These are phyloP conservation scores for Lentinula raphanica DNA, from an alignment of 768 basidiomycete genomes.

Conservation along the genomic window DNA sequence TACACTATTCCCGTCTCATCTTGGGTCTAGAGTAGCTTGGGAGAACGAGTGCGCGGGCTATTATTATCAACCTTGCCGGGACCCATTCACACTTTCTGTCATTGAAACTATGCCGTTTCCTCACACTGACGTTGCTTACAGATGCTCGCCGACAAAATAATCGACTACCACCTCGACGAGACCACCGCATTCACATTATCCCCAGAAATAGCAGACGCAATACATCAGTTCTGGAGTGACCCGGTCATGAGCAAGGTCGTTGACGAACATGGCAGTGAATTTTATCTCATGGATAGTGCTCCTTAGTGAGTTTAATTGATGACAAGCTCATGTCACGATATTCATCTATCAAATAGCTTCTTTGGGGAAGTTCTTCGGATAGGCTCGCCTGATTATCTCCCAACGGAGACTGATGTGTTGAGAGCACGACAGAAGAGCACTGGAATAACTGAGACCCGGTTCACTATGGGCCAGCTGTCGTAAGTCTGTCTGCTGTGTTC, in stretches of 20 bases:
- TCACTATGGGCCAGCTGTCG: constrained; percentile 63
- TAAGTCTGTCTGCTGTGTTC: constrained; percentile 23
- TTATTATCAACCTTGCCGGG: background rate
- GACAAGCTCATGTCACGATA: background rate
- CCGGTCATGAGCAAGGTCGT: constrained; percentile 40
- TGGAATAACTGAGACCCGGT: constrained; percentile 86
- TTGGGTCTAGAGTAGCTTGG: no score
- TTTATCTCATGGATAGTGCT: constrained; percentile 95
- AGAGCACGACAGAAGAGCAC: constrained; percentile 86
- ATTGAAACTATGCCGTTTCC: background rate
- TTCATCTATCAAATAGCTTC: constrained; percentile 47
- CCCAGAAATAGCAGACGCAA: constrained; percentile 44
- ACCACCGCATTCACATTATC: constrained; percentile 39
- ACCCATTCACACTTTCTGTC: background rate
- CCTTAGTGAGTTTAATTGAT: constrained; percentile 55
- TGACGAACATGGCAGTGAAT: constrained; percentile 61
- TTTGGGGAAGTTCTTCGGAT: constrained; percentile 84
- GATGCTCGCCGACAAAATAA: constrained; percentile 10
- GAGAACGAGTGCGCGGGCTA: background rate
- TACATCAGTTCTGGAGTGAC: constrained; percentile 49
- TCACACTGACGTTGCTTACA: background rate
- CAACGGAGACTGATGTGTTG: constrained; percentile 82
- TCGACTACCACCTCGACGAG: constrained; percentile 32
- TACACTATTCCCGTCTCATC: background rate
- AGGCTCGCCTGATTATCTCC: constrained; percentile 73